Evolutionary conservation across 2,329 filamentous ascomycete species (phyloP), one percentile per base, ranked within the genome.

Genomic region (Sarocladium kiliense): DNA sequence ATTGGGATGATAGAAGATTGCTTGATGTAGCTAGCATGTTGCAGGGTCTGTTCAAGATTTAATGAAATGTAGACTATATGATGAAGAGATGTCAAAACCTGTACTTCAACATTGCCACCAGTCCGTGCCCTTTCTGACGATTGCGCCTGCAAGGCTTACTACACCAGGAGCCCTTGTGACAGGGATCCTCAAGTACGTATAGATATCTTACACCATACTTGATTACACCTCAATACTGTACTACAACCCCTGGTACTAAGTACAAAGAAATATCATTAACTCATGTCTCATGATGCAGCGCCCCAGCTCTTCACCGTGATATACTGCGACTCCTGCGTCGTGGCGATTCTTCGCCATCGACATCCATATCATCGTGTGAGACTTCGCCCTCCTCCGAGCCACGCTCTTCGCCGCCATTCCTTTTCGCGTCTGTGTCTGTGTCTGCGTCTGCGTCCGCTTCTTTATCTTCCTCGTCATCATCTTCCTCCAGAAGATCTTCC

Each of bases 1-100:
- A 85, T 66, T 90, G 88, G 69, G 85, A 91, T 63, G 89, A 94
- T 66, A 74, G 77, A 19, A 71, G 82, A 37, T 71, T 92, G 23
- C 73, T 92, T 3, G 67, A 72, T 1, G 74, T 85, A 56, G 87
- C 86, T 5, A 73, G 74, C 54, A 65, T 73, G 19, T 57, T 84
- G 16, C 62, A 71, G 54, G 60, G 64, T 21, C 54, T 69, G 16
- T 60, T 71, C 53, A 62, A 64, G 53, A 61, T 6, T 36, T 47
- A 51, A 55, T 57, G 36, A 39, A 54, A 42, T 54, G 55, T 56
- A 57, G 7, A 25, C 11, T 26, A 25, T 26, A 45, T 7, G 11
- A 19, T n/a, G 34, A 55, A 55, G 21, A 41, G 21, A 44, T 55
- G 25, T 57, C 23, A 23, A 32, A n/a, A n/a, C n/a, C n/a, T n/a